These are phyloP conservation scores for Phlebiopsis flavidoalba DNA, from an alignment of 768 basidiomycete species.

Conservation along the genomic window DNA sequence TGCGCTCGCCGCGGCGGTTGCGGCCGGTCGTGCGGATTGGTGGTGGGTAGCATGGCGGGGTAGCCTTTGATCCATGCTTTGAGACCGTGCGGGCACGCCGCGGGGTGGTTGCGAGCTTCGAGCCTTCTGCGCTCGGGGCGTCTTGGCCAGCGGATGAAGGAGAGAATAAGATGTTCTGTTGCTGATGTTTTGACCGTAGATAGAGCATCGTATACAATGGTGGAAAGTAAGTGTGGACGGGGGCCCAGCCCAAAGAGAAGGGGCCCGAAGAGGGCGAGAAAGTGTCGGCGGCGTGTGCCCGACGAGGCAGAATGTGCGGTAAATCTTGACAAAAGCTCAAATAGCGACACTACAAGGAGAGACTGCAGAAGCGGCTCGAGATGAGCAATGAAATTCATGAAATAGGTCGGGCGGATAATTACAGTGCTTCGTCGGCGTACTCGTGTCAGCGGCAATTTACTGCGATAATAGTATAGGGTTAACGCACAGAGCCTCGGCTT, in stretches of 20 bases:
- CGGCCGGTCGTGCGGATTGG: constrained; percentile 47
- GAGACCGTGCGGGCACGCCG: constrained; percentile 78
- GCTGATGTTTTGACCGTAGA: constrained; percentile 79
- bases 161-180: constrained; percentile 88
- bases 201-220: constrained; percentile 62
- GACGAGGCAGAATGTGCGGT: constrained; percentile 80
- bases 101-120: constrained; percentile 48
- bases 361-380: constrained; percentile 50
- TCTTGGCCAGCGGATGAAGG: constrained; percentile 85
- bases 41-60: constrained; percentile 68
- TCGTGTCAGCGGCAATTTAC: constrained; percentile 13
- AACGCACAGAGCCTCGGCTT: constrained; percentile 74
- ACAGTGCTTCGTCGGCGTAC: constrained; percentile 43
- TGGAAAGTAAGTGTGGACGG: constrained; percentile 46
- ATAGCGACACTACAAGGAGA: constrained; percentile 61
- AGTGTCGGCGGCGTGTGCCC: constrained; percentile 87
- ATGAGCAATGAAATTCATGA: constrained; percentile 58
- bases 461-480: constrained; percentile 10
- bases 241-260: constrained; percentile 77
- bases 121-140: constrained; percentile 33
- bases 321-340: constrained; percentile 78
- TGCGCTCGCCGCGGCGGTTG: constrained; percentile 72
- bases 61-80: constrained; percentile 91
- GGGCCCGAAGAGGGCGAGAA: constrained; percentile 84
- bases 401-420: constrained; percentile 70